A percentile compares a stretch with the other conserved stretches of the same genome.
These are phyloP conservation scores for Pseudocercospora macadamiae DNA, from an alignment of 2,329 filamentous ascomycete genomes.

Conservation along the genomic window DNA sequence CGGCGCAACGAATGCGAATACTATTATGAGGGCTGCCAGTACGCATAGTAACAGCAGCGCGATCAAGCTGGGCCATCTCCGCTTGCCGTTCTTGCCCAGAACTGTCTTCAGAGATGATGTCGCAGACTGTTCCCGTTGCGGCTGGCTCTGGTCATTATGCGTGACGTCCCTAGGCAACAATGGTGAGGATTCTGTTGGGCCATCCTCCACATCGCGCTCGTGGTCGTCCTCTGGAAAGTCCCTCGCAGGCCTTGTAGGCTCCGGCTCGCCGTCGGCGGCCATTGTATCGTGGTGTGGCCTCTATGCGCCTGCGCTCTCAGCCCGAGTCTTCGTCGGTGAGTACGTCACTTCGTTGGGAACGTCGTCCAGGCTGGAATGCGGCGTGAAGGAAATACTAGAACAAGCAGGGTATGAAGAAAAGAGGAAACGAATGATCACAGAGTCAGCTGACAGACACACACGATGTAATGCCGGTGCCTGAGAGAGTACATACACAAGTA, in stretches of 20 bases:
- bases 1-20: constrained; percentile 79
- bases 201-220: constrained; percentile 15
- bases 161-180: constrained; percentile 15
- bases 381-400: not conserved
- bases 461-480: not conserved
- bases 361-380: not conserved
- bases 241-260: constrained; percentile 9
- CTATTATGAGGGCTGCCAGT: constrained; percentile 68
- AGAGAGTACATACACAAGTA: no score
- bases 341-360: constrained; percentile 16
- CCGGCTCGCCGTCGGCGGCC: constrained; percentile 15
- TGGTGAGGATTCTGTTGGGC: constrained; percentile 21
- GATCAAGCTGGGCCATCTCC: constrained; percentile 75
- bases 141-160: constrained; percentile 27
- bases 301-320: not conserved
- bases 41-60: constrained; percentile 69
- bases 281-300: constrained; percentile 2
- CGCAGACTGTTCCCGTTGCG: constrained; percentile 29
- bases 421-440: not conserved
- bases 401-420: not conserved
- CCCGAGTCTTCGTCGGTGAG: not conserved
- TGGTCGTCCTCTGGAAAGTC: constrained; percentile 3
- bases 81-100: constrained; percentile 43
- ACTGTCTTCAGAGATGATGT: constrained; percentile 22
- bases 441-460: not conserved